Conservation (phyloP, 192 early-diverging fungal genomes). For the Backusella luteola region DNA sequence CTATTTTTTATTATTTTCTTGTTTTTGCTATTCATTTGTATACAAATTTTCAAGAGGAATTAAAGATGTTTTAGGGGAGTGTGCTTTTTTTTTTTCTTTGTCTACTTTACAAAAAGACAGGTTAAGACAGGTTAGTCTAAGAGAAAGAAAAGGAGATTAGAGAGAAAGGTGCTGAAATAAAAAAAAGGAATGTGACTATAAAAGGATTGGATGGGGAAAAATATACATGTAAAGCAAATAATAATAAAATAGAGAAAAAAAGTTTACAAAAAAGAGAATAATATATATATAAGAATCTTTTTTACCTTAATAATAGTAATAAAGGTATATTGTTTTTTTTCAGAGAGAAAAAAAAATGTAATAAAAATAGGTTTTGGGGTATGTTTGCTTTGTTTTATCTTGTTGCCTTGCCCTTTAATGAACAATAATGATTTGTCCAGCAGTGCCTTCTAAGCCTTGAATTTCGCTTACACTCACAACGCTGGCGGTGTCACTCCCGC, state of each 20-base stretch:
- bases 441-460: constrained; percentile 28
- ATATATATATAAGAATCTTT: neutral
- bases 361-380: constrained; percentile 1
- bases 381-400: neutral
- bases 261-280: constrained; percentile 1
- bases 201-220: neutral
- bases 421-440: constrained; percentile 36
- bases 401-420: constrained; percentile 14
- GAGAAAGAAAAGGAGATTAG: neutral
- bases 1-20: constrained; percentile 3
- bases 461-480: constrained; percentile 37
- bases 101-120: neutral
- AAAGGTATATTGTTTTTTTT: neutral
- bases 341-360: neutral
- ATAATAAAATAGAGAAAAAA: neutral
- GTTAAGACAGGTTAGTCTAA: neutral
- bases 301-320: neutral
- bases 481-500: constrained; percentile 33
- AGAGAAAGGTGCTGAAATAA: neutral
- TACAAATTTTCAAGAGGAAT: neutral
- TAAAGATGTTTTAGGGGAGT: neutral
- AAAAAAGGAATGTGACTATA: constrained; percentile 11
- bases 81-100: too few relatives aligned
- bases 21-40: constrained; percentile 5
- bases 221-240: constrained; percentile 10